Evolutionary conservation across 2,329 filamentous ascomycete genomes (phyloP), one percentile per base, ranked within the genome.

Genomic region (Kalmusia sp.): DNA sequence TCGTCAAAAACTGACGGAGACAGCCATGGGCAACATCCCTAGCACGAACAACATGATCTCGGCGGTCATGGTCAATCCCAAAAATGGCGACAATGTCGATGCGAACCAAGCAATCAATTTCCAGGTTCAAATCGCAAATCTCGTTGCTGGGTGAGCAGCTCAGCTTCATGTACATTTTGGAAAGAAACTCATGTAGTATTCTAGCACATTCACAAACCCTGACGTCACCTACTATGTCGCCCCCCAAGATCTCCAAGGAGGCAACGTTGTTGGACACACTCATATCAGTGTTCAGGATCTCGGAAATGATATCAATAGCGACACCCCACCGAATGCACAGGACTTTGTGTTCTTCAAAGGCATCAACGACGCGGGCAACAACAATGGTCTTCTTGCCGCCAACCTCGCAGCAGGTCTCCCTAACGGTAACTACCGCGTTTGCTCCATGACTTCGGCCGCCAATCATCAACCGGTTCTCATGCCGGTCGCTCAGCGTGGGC

Each of bases 381-480:
- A 77, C 8, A 66, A 78, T 5, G 82, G 80, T 6, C 61, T 71
- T n/a, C 73, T 84, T 31, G 65, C 68, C 47, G 77, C 80, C 21
- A 61, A 68, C 22, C 79, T 84, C 6, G 64, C 68, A 0, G 78
- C 71, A 2, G 82, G 82, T 21, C 74, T 84, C 19, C 76, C 79
- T 8, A 69, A 69, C 25, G 82, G 82, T 3, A 63, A 67, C 54
- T 84, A 83, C 67, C 76, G 82, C 45, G 78, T 79, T 35, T 84
- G 82, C 65, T 81, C 80, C 17, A 80, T 84, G 73, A 77, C 77
- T 19, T 75, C 80, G 1, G 73, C 80, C 3, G 70, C 68, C 54
- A 84, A 84, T 63, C 82, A 84, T 69, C 82, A 84, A 68, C 82
- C 82, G 12, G 83, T 85, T 2, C 62, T 82, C 21, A 86, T 86